A percentile compares a stretch with the other conserved stretches of the same genome.
Evolutionary conservation across 768 basidiomycete species (phyloP).

Genomic region (Phylloporus arenicola): DNA sequence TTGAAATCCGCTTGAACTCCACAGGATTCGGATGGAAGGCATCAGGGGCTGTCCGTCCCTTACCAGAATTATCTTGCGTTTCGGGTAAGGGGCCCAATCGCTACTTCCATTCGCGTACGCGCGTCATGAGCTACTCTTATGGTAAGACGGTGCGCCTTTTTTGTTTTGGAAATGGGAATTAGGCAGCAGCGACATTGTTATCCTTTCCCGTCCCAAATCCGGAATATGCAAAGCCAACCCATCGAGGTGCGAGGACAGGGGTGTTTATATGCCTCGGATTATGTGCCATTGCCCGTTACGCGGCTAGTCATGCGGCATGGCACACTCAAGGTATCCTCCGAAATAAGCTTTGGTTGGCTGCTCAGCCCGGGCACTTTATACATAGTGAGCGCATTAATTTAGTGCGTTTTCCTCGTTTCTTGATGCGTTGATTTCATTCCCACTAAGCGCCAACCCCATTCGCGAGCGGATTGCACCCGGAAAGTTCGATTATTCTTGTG

Average conservation of each 20-base stretch:
- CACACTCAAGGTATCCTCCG: conserved; percentile 43
- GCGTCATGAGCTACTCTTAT: too few relatives aligned
- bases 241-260: conserved; percentile 68
- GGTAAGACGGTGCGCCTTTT: neutral
- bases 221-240: conserved; percentile 68
- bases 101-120: too few relatives aligned
- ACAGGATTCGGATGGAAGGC: too few relatives aligned
- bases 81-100: too few relatives aligned
- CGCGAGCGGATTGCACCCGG: conserved; percentile 75
- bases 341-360: conserved; percentile 71
- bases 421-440: conserved; percentile 31
- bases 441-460: conserved; percentile 71
- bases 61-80: too few relatives aligned
- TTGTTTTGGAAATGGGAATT: neutral
- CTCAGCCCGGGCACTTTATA: conserved; percentile 67
- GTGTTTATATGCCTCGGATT: conserved; percentile 79
- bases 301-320: conserved; percentile 64
- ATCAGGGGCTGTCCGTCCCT: too few relatives aligned
- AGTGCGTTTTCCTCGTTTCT: conserved; percentile 50
- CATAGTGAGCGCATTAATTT: conserved; percentile 73
- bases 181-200: neutral
- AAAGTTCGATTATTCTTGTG: conserved; percentile 69
- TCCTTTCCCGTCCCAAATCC: conserved; percentile 52
- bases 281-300: conserved; percentile 57
- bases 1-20: too few relatives aligned